These are phyloP conservation scores for Suillus hirtellus DNA, from an alignment of 768 basidiomycete genomes.

Conservation along the genomic window DNA sequence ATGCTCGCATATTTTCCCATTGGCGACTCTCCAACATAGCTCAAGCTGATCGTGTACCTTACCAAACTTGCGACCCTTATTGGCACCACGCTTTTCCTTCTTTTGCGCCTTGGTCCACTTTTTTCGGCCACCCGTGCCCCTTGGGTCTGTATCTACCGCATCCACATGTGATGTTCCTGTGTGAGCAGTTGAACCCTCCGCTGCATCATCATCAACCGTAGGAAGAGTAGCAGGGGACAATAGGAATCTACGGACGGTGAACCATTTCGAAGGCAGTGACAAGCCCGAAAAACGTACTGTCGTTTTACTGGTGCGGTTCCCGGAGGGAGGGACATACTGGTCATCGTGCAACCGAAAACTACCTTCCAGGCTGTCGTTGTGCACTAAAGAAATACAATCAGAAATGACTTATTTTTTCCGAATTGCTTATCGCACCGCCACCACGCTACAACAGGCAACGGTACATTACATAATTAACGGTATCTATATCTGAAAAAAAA, in stretches of 20 bases:
- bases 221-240: conserved; percentile 29
- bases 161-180: conserved; percentile 18
- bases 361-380: background rate
- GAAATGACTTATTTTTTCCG: background rate
- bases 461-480: too few species aligned
- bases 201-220: conserved; percentile 56
- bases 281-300: conserved; percentile 39
- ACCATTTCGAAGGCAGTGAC: background rate
- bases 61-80: conserved; percentile 79
- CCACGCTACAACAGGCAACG: too few species aligned
- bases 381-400: background rate
- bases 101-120: conserved; percentile 62
- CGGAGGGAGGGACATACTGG: conserved; percentile 23
- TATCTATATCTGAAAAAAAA: too few species aligned
- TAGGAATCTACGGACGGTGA: conserved; percentile 40
- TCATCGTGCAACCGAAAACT: conserved; percentile 4
- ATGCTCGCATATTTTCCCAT: conserved; percentile 67
- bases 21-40: conserved; percentile 80
- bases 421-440: conserved; percentile 1
- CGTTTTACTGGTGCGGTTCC: conserved; percentile 57
- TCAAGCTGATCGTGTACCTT: conserved; percentile 79
- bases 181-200: conserved; percentile 56
- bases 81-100: conserved; percentile 76
- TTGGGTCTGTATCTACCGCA: conserved; percentile 35
- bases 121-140: conserved; percentile 36